Evolutionary conservation across 2,329 filamentous ascomycete genomes (phyloP).

Genomic region (Hypoxylon sp.): DNA sequence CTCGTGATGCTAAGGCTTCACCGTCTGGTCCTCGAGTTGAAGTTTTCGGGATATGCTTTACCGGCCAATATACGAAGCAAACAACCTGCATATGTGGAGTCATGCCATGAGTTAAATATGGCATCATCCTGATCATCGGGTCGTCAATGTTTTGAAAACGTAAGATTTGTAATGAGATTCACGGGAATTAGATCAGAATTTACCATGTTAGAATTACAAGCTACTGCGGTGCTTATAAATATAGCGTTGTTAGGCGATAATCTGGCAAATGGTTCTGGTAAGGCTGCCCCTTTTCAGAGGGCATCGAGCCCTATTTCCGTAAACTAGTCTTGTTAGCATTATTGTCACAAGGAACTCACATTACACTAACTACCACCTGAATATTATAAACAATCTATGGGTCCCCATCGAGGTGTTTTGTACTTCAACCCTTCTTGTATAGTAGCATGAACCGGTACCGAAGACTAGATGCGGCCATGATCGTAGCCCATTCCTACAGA

Average conservation of each 20-base stretch:
- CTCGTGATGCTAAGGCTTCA: slow-evolving; percentile 16
- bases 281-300: slow-evolving; percentile 8
- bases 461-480: slow-evolving; percentile 41
- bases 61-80: slow-evolving; percentile 30
- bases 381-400: slow-evolving; percentile 22
- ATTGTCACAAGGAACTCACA: slow-evolving; percentile 16
- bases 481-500: slow-evolving; percentile 34
- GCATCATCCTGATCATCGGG: slow-evolving; percentile 25
- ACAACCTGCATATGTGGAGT: slow-evolving; percentile 33
- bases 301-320: slow-evolving; percentile 1
- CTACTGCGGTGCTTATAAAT: slow-evolving; percentile 5
- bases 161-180: slow-evolving; percentile 13
- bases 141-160: slow-evolving; percentile 20
- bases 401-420: slow-evolving; percentile 29
- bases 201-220: not conserved
- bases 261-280: slow-evolving; percentile 3
- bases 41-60: slow-evolving; percentile 4
- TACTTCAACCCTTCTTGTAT: slow-evolving; percentile 33
- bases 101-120: slow-evolving; percentile 24
- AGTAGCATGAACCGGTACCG: slow-evolving; percentile 36
- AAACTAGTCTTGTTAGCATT: not conserved
- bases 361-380: slow-evolving; percentile 28
- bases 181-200: slow-evolving; percentile 16
- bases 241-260: slow-evolving; percentile 7
- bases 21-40: slow-evolving; percentile 12